phyloP scores from a whole-genome alignment of 192 early-diverging fungal genomes.

The Umbelopsis isabellina region DNA sequence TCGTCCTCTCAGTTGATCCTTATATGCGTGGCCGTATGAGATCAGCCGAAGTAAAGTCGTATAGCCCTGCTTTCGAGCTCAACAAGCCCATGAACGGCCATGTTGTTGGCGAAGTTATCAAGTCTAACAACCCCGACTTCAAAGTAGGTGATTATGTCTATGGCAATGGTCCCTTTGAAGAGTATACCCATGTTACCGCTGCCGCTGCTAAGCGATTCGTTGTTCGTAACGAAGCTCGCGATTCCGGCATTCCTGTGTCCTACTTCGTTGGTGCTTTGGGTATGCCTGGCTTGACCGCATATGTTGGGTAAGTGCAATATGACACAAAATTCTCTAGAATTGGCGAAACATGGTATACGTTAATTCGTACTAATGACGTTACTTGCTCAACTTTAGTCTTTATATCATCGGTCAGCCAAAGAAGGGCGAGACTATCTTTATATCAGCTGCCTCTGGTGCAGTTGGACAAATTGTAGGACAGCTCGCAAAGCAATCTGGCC shows the following conservation, averaged over 20 bases:
- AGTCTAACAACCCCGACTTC: conserved; percentile 61
- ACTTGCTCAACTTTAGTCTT: conserved; percentile 44
- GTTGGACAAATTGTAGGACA: conserved; percentile 78
- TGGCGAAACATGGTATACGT: neutral
- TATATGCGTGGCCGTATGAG: conserved; percentile 78
- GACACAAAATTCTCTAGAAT: too few relatives aligned
- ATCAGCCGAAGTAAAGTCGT: conserved; percentile 38
- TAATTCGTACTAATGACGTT: conserved; percentile 20
- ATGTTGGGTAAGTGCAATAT: conserved; percentile 43
- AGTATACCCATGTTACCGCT: conserved; percentile 51
- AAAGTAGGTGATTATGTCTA: conserved; percentile 67
- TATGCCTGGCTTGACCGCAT: conserved; percentile 85
- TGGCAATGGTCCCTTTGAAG: conserved; percentile 57
- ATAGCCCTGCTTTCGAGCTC: conserved; percentile 53
- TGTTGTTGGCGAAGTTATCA: conserved; percentile 66
- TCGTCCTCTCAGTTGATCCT: conserved; percentile 75
- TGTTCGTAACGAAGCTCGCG: conserved; percentile 44
- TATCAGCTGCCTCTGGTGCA: conserved; percentile 82
- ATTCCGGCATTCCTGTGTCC: conserved; percentile 52
- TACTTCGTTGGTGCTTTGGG: conserved; percentile 71
- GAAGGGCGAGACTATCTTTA: conserved; percentile 80
- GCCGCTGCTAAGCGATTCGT: conserved; percentile 28
- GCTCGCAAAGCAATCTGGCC: conserved; percentile 74
- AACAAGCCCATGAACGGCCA: conserved; percentile 65
- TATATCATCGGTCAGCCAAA: conserved; percentile 70